Percentiles rank a stretch among this genome's conserved stretches.
Evolutionary conservation across 2,329 filamentous ascomycete species (phyloP).

Genomic region (Blastomyces parvus): DNA sequence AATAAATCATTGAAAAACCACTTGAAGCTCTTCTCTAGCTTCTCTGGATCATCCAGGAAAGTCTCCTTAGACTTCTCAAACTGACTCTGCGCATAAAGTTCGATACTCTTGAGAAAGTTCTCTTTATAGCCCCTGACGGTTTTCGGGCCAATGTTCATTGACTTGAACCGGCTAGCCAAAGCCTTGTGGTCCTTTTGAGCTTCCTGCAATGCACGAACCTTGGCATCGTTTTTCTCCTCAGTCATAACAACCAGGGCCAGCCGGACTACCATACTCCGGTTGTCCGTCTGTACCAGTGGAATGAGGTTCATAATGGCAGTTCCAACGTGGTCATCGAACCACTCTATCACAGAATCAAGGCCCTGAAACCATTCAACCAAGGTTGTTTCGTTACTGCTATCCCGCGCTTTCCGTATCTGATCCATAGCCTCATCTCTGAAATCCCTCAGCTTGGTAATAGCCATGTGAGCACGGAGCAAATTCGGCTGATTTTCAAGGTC

Average conservation of each 20-base stretch:
- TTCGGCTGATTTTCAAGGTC: constrained; percentile 89
- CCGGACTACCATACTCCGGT: constrained; percentile 80
- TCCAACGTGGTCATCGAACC: constrained; percentile 93
- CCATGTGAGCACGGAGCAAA: constrained; percentile 79
- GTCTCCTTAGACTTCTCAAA: constrained; percentile 62
- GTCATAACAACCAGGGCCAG: constrained; percentile 87
- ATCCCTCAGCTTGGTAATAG: constrained; percentile 81
- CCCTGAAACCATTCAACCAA: constrained; percentile 82
- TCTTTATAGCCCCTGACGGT: constrained; percentile 93
- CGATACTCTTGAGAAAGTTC: constrained; percentile 77
- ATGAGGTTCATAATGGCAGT: constrained; percentile 84
- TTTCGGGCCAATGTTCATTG: constrained; percentile 87
- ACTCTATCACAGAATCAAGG: constrained; percentile 77
- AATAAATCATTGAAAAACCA: constrained; percentile 99
- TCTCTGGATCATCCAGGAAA: constrained; percentile 74
- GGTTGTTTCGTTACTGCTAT: constrained; percentile 66
- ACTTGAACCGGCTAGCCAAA: constrained; percentile 85
- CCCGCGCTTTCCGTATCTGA: constrained; percentile 73
- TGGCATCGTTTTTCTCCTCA: constrained; percentile 92
- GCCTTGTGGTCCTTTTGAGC: constrained; percentile 94
- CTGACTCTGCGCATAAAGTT: constrained; percentile 60
- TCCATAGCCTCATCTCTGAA: constrained; percentile 95
- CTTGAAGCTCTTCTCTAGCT: constrained; percentile 75
- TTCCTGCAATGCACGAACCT: constrained; percentile 82
- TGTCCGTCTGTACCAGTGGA: constrained; percentile 72